A percentile compares a stretch with the other conserved stretches of the same genome.
Evolutionary conservation across 768 basidiomycete species (phyloP).

Genomic region (Trametes maxima): DNA sequence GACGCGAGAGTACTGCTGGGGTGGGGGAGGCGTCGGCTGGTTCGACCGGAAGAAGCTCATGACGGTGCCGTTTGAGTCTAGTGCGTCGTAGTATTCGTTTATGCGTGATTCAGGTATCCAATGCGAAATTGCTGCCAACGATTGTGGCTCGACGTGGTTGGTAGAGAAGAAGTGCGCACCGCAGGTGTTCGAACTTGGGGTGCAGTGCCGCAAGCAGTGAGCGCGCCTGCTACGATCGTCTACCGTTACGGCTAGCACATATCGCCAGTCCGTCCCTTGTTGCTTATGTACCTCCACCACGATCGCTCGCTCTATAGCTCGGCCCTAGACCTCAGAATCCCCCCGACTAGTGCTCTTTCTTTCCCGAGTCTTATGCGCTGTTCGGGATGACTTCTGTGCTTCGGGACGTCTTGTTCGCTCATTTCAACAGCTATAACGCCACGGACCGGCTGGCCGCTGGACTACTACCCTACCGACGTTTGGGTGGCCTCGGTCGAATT

Average conservation of each 20-base stretch:
- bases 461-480: too few species aligned
- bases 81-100: neutral
- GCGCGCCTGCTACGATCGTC: neutral
- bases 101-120: neutral
- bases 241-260: neutral
- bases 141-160: conserved; percentile 1
- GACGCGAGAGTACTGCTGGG: conserved; percentile 47
- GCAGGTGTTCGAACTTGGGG: neutral
- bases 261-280: too few species aligned
- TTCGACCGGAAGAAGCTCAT: conserved; percentile 29
- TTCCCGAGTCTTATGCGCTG: too few species aligned
- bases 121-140: neutral
- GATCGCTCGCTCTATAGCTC: neutral
- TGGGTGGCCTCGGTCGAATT: too few species aligned
- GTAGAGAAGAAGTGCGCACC: neutral
- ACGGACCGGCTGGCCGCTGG: too few species aligned
- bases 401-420: too few species aligned
- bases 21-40: conserved; percentile 32
- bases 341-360: too few species aligned
- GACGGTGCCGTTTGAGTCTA: neutral
- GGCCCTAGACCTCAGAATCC: too few species aligned
- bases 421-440: too few species aligned
- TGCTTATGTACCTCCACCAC: neutral
- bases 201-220: neutral
- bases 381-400: too few species aligned